Percentiles rank a stretch among this genome's conserved stretches.
Evolutionary conservation across 2,329 filamentous ascomycete genomes (phyloP).

Genomic region (Hypomyces rosellus): DNA sequence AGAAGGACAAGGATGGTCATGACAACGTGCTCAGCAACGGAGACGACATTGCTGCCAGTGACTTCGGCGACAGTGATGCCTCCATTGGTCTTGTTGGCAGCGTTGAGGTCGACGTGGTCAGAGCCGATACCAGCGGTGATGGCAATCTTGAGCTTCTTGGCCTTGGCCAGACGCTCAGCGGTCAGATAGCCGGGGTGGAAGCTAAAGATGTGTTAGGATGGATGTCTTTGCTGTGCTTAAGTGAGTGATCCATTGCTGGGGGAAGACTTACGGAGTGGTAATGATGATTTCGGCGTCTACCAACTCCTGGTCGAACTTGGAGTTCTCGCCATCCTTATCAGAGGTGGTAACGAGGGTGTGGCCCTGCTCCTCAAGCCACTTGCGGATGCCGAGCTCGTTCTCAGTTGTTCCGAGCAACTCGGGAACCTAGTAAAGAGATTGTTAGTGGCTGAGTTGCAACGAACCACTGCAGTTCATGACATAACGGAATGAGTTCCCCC

Average conservation of each 20-base stretch:
- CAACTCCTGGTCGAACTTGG: slow-evolving; percentile 89
- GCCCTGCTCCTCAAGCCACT: slow-evolving; percentile 96
- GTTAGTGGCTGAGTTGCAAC: not conserved
- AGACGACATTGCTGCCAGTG: slow-evolving; percentile 96
- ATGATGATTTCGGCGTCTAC: slow-evolving; percentile 98
- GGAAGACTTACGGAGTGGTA: slow-evolving; percentile 72
- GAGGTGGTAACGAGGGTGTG: slow-evolving; percentile 96
- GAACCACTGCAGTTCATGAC: not conserved
- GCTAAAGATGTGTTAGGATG: slow-evolving; percentile 36
- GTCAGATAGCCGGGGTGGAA: slow-evolving; percentile 99
- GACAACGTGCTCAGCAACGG: slow-evolving; percentile 96
- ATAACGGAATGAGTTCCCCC: not conserved
- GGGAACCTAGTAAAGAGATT: slow-evolving; percentile 49
- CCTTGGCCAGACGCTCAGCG: slow-evolving; percentile 90
- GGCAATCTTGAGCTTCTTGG: slow-evolving; percentile 98
- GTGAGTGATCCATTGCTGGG: not conserved
- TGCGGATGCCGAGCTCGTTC: slow-evolving; percentile 94
- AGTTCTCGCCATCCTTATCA: slow-evolving; percentile 93
- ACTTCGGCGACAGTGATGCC: slow-evolving; percentile 96
- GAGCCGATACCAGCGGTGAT: slow-evolving; percentile 97
- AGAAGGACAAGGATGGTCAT: slow-evolving; percentile 97
- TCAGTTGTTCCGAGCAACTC: slow-evolving; percentile 89
- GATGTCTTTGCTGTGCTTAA: not conserved
- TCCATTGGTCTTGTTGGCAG: slow-evolving; percentile 96
- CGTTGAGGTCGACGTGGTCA: slow-evolving; percentile 95